Base-by-base conservation (phyloP, 306 rosid species). In the Castanea sativa region DNA sequence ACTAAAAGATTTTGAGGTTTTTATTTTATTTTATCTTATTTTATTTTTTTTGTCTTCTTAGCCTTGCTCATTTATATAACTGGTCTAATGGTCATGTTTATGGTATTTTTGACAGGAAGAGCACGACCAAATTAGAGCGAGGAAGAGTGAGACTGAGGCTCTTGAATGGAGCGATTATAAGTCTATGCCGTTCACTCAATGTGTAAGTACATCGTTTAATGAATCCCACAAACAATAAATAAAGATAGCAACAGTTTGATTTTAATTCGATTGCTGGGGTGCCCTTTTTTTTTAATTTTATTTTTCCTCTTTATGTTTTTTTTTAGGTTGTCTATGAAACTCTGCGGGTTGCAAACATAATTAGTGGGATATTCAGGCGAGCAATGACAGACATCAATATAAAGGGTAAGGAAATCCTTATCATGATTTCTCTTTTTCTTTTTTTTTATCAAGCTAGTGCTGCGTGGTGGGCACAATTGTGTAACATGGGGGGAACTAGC, bases 181-280 rank as follows among this genome's bases (percentile, higher is more conserved):
- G 82, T 90, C 97, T 13, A 95, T 95, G 99, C 88, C 91, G 57
- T 95, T 95, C 83, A 92, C 99, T 27, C 97, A 92, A 87, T 95
- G 97, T 33, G 99, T 95, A 84, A 91, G 99, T 61, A 5, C 11
- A 35, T 14, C 4, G 5, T 30, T 43, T 19, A 4, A 38, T 38
- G 59, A 64, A 16, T 30, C 21, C 14, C 14, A 2, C 21, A 2
- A 20, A 21, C 69, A 63, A 1, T 63, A 29, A 63, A 7, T 63
- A 29, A 12, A 33, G 23, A 33, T 8, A 18, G 51, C 49, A 33
- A 16, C 21, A 68, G 52, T 23, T 68, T n/a, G 0, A 68, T 35
- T 18, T n/a, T 35, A 4, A 68, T 68, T 21, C 1, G 5, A 10
- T 32, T 30, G 70, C 21, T 30, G 69, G 25, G 69, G 4, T 5